Conservation (phyloP, 192 early-diverging fungal species). For the Spizellomyces punctatus region DNA sequence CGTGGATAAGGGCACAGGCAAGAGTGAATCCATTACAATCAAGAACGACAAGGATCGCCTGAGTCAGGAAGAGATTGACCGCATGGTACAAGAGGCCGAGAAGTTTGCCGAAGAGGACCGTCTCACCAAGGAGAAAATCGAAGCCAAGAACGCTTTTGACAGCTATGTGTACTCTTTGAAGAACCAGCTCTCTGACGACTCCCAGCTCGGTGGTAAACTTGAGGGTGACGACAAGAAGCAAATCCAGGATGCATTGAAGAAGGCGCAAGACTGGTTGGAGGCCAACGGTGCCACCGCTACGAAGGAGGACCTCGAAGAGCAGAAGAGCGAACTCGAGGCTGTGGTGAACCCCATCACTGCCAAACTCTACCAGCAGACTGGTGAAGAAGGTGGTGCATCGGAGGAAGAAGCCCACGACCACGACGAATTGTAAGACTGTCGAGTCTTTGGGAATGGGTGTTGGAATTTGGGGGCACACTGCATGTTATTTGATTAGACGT, state of each 20-base stretch:
- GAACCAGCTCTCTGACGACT: constrained; percentile 83
- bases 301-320: constrained; percentile 98
- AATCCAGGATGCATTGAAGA: constrained; percentile 81
- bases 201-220: constrained; percentile 84
- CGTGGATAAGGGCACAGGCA: constrained; percentile 94
- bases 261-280: constrained; percentile 82
- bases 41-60: constrained; percentile 97
- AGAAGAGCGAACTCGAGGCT: constrained; percentile 90
- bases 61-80: constrained; percentile 92
- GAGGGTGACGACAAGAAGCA: constrained; percentile 86
- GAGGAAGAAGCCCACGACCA: constrained; percentile 64
- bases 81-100: constrained; percentile 96
- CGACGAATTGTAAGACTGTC: constrained; percentile 63
- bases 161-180: constrained; percentile 90
- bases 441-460: too few relatives aligned
- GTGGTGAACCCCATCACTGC: constrained; percentile 92
- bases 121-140: constrained; percentile 79
- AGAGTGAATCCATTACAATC: constrained; percentile 95
- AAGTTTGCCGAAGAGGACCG: constrained; percentile 90
- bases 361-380: constrained; percentile 79
- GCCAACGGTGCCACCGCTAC: constrained; percentile 76
- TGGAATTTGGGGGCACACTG: too few relatives aligned
- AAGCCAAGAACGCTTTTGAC: constrained; percentile 89
- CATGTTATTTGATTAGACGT: too few relatives aligned
- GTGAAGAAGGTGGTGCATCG: constrained; percentile 51